phyloP scores from a whole-genome alignment of 805 yeast species.

The Candida palmyrensis region DNA sequence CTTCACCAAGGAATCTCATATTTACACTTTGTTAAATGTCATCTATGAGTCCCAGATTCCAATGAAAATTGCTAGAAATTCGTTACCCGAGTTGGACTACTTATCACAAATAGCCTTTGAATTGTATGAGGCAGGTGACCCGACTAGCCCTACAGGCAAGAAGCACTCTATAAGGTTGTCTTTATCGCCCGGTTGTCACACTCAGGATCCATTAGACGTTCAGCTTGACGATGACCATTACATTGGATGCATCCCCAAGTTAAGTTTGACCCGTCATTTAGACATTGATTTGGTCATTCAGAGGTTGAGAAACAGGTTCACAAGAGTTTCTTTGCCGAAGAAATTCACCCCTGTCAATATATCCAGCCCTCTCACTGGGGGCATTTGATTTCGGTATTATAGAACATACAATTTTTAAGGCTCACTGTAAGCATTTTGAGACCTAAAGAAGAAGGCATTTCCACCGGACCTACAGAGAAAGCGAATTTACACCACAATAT shows the following conservation, averaged over 20 bases:
- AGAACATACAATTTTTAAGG: too few relatives aligned
- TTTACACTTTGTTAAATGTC: slow-evolving; percentile 86
- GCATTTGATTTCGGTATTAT: slow-evolving; percentile 11
- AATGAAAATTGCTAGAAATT: slow-evolving; percentile 92
- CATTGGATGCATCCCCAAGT: slow-evolving; percentile 91
- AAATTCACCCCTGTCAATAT: slow-evolving; percentile 86
- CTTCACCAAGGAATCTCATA: slow-evolving; percentile 96
- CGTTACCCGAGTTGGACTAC: slow-evolving; percentile 93
- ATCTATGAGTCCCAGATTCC: slow-evolving; percentile 90
- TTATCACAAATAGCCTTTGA: slow-evolving; percentile 93
- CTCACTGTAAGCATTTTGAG: too few relatives aligned
- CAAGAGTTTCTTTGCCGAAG: slow-evolving; percentile 86
- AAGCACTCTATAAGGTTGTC: slow-evolving; percentile 86
- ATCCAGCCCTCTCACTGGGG: slow-evolving; percentile 53
- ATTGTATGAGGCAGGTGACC: slow-evolving; percentile 76
- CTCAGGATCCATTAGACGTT: slow-evolving; percentile 95
- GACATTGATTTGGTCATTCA: slow-evolving; percentile 87
- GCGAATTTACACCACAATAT: too few relatives aligned
- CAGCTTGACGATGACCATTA: slow-evolving; percentile 95
- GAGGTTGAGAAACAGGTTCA: slow-evolving; percentile 73
- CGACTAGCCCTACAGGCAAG: slow-evolving; percentile 54
- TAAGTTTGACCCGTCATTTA: slow-evolving; percentile 84
- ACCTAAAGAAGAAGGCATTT: too few relatives aligned
- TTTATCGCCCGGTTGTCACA: slow-evolving; percentile 97
- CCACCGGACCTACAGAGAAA: too few relatives aligned